Conservation (phyloP, 2,329 filamentous ascomycete genomes). For the Ceratocystis variospora region DNA sequence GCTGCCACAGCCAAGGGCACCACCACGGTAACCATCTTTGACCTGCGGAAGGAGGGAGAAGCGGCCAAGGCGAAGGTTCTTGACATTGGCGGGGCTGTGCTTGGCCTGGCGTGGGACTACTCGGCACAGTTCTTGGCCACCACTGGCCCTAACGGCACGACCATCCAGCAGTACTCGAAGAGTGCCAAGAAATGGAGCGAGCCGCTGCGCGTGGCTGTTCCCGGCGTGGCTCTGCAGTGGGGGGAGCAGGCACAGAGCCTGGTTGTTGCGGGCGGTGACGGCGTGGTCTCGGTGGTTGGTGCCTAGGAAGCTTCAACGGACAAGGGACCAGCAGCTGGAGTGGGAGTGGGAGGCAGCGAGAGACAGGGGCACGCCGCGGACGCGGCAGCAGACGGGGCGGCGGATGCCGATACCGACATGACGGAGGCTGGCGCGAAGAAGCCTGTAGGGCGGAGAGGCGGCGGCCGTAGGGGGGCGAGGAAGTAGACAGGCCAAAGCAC, state of each 20-base stretch:
- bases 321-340: neutral
- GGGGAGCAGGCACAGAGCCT: constrained; percentile 60
- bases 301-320: constrained; percentile 20
- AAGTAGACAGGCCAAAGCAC: neutral
- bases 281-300: constrained; percentile 58
- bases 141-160: constrained; percentile 64
- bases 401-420: neutral
- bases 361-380: neutral
- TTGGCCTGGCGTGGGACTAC: constrained; percentile 79
- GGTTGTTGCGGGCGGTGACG: constrained; percentile 60
- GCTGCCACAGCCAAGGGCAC: constrained; percentile 68
- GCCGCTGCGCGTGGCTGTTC: constrained; percentile 60
- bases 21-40: constrained; percentile 72
- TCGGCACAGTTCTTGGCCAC: constrained; percentile 84
- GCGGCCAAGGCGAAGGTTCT: constrained; percentile 70
- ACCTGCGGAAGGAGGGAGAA: constrained; percentile 81
- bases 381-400: too few species aligned
- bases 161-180: constrained; percentile 84
- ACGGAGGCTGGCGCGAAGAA: neutral
- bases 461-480: neutral
- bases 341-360: neutral
- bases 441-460: neutral
- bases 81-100: constrained; percentile 66
- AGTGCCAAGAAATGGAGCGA: constrained; percentile 78
- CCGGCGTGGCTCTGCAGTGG: constrained; percentile 64